A percentile compares a stretch with the other conserved stretches of the same genome.
Conservation (phyloP, 148 eudicot genomes). For the Amaranthus palmeri region DNA sequence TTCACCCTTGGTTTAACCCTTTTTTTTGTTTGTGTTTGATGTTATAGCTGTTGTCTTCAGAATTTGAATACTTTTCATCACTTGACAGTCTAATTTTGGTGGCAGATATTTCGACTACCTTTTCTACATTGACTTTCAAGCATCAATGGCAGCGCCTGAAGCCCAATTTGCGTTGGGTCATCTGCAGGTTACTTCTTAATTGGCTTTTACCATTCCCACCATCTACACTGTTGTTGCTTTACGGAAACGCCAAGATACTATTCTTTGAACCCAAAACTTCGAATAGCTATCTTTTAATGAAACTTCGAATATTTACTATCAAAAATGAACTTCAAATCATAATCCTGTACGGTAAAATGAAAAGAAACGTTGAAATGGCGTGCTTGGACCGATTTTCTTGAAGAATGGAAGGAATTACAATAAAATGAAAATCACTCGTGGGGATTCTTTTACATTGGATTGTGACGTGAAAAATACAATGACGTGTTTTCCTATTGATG, state of each 20-base stretch:
- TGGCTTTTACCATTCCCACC: background rate
- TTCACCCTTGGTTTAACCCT: no score
- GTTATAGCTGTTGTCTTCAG: no score
- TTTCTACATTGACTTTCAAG: slow-evolving; percentile 86
- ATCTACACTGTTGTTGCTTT: background rate
- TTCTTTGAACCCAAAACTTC: background rate
- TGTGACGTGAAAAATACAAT: background rate
- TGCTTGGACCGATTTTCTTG: no score
- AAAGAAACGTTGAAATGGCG: no score
- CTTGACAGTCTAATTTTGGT: slow-evolving; percentile 19
- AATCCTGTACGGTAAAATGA: no score
- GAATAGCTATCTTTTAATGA: background rate
- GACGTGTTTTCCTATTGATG: background rate
- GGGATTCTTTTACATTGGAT: no score
- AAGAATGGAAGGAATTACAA: no score
- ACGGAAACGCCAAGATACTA: background rate
- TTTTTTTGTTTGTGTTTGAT: no score
- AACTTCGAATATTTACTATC: no score
- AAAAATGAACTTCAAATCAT: no score
- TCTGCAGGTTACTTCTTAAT: slow-evolving; percentile 59
- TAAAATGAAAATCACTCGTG: no score
- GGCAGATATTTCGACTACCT: slow-evolving; percentile 73
- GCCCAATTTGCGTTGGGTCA: slow-evolving; percentile 89
- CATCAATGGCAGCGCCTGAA: slow-evolving; percentile 97
- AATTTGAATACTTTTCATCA: background rate